phyloP scores from a whole-genome alignment of 2,329 filamentous ascomycete species.

The Grosmannia huntii region DNA sequence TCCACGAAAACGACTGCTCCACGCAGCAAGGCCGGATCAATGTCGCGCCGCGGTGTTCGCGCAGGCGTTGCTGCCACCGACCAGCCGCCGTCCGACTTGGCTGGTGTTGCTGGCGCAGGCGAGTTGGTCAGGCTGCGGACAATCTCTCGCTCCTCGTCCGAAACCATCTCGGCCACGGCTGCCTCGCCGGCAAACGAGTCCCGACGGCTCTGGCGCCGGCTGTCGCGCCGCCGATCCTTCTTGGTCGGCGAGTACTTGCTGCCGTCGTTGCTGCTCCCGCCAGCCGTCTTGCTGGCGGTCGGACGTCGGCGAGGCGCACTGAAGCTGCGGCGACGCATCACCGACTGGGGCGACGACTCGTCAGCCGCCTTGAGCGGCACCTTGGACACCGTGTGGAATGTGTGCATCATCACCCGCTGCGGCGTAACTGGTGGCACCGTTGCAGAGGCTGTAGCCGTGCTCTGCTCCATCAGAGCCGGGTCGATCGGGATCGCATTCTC shows the following conservation, averaged over 20 bases:
- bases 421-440: slow-evolving; percentile 41
- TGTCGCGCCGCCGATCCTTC: slow-evolving; percentile 15
- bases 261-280: background rate
- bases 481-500: slow-evolving; percentile 50
- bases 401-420: slow-evolving; percentile 34
- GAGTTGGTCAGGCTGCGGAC: background rate
- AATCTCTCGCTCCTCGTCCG: slow-evolving; percentile 7
- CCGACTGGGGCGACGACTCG: slow-evolving; percentile 35
- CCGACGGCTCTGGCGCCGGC: slow-evolving; percentile 12
- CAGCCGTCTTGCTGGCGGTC: background rate
- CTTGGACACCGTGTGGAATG: slow-evolving; percentile 65
- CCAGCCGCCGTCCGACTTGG: slow-evolving; percentile 36
- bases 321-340: slow-evolving; percentile 34
- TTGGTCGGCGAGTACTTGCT: slow-evolving; percentile 34
- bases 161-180: slow-evolving; percentile 8
- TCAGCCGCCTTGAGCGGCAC: slow-evolving; percentile 61
- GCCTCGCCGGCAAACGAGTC: slow-evolving; percentile 11
- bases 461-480: slow-evolving; percentile 25
- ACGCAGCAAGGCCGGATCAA: slow-evolving; percentile 42
- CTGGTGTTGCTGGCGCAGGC: slow-evolving; percentile 26
- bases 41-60: slow-evolving; percentile 40
- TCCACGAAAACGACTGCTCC: slow-evolving; percentile 74
- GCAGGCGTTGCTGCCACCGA: slow-evolving; percentile 42
- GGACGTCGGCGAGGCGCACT: slow-evolving; percentile 29
- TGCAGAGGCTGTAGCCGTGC: slow-evolving; percentile 9